Base-by-base conservation (phyloP, 331 rosid genomes). In the Cydonia oblonga region DNA sequence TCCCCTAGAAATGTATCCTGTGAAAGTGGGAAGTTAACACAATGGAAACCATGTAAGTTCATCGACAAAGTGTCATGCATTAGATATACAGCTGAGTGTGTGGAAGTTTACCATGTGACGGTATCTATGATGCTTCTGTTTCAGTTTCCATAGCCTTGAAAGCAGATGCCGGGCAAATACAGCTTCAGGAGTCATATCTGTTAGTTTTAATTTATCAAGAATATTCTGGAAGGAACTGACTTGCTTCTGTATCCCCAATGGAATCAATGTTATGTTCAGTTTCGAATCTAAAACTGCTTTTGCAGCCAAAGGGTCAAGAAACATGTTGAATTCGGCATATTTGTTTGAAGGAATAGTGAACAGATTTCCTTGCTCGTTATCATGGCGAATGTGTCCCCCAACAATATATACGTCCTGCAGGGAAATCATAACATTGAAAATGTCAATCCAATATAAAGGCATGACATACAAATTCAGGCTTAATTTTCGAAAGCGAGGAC, bases 311-410 rank as follows among this genome's bases (percentile, higher is more conserved):
- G 92, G 97, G 64, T 93, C 92, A 61, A 89, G 83, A 66, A 87
- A 90, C 89, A 93, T 86, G 60, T 90, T 89, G 81, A 90, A 87
- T 67, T 93, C 95, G 75, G 92, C 95, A 82, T 85, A 86, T 75
- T 76, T 26, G 68, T 87, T 93, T 28, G 96, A 89, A 29, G 96
- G 88, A 72, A 89, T 77, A 38, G 92, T 77, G 64, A 87, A 90
- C 42, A 90, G 54, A 69, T 89, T 89, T 62, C 96, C 96, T 76
- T 79, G 79, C 75, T 87, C 92, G 46, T 6, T 51, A 0, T n/a
- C 82, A 51, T 22, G 49, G 70, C 77, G 80, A 33, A 90, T 81
- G 72, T 90, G 97, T 57, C 97, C 97, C 49, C 96, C 96, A 38
- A 89, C 84, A 28, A 90, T 72, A 82, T 85, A 93, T 22, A 89